phyloP scores from a whole-genome alignment of 768 basidiomycete genomes.

The Leccinum variicolor region DNA sequence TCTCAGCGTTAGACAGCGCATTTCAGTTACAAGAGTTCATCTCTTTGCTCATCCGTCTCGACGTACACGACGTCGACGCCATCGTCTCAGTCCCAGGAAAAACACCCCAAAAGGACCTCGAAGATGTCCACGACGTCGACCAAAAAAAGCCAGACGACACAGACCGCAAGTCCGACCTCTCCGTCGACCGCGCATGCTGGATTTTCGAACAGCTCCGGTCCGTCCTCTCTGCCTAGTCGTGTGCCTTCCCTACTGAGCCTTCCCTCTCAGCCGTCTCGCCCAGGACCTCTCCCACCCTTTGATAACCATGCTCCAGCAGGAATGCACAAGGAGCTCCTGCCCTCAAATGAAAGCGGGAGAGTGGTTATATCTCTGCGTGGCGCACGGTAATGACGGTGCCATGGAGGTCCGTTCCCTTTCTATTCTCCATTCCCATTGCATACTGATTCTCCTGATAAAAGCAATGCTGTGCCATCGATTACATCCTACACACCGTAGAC shows the following conservation, averaged over 20 bases:
- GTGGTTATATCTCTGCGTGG: constrained; percentile 95
- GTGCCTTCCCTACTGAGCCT: background rate
- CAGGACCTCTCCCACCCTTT: constrained; percentile 85
- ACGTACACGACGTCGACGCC: constrained; percentile 84
- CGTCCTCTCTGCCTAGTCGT: constrained; percentile 6
- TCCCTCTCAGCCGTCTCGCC: constrained; percentile 63
- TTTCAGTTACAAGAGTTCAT: constrained; percentile 97
- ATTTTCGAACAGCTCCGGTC: constrained; percentile 68
- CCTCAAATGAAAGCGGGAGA: constrained; percentile 99
- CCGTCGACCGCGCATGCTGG: constrained; percentile 83
- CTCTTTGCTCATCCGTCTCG: constrained; percentile 75
- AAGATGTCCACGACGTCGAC: constrained; percentile 25
- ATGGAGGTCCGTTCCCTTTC: constrained; percentile 62
- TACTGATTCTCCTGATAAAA: constrained; percentile 29
- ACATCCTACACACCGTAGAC: constrained; percentile 90
- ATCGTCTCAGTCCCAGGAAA: constrained; percentile 76
- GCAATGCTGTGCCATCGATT: constrained; percentile 98
- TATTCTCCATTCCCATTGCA: background rate
- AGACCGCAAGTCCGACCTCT: constrained; percentile 42
- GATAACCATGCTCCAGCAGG: constrained; percentile 80
- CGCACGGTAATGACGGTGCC: constrained; percentile 83
- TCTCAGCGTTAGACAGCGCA: constrained; percentile 79
- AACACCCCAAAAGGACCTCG: constrained; percentile 22
- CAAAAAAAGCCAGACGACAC: constrained; percentile 28
- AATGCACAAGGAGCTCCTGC: constrained; percentile 83